Evolutionary conservation across 352 stramenopile species (phyloP).

Genomic region (Globisporangium rhizosaccharum): DNA sequence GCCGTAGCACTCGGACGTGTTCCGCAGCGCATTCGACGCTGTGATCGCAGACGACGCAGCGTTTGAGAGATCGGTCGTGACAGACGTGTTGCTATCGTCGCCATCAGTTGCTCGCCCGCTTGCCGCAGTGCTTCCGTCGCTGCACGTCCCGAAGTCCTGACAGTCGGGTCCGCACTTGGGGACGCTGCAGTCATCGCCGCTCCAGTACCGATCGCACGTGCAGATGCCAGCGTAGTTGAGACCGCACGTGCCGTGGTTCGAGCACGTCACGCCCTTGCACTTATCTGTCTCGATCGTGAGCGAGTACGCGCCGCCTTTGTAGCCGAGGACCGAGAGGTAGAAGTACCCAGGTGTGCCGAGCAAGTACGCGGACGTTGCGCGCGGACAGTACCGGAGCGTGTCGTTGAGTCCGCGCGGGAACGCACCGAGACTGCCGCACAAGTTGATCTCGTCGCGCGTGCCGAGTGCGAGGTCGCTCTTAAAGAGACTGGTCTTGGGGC

Average conservation of each 20-base stretch:
- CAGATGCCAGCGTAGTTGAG: constrained; percentile 61
- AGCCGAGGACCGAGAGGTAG: constrained; percentile 67
- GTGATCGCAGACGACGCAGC: constrained; percentile 9
- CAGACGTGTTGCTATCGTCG: not conserved
- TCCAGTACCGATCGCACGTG: constrained; percentile 71
- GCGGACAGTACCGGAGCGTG: constrained; percentile 46
- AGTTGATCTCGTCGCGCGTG: constrained; percentile 47
- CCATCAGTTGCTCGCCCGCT: not conserved
- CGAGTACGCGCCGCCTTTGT: constrained; percentile 26
- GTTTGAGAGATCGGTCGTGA: constrained; percentile 11
- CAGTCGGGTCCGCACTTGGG: constrained; percentile 72
- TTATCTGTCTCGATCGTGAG: constrained; percentile 59
- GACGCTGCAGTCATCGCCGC: constrained; percentile 63
- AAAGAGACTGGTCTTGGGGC: constrained; percentile 36
- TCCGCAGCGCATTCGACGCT: constrained; percentile 31
- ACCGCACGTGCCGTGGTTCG: constrained; percentile 49
- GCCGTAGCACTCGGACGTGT: constrained; percentile 65
- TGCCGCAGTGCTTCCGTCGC: not conserved
- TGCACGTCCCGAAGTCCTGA: constrained; percentile 48
- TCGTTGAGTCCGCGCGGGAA: constrained; percentile 61
- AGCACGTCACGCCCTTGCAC: constrained; percentile 58
- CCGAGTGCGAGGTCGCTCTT: constrained; percentile 41
- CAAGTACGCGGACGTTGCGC: constrained; percentile 45
- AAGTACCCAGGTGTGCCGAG: constrained; percentile 58
- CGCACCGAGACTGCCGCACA: constrained; percentile 56